phyloP scores from a whole-genome alignment of 345 rosid species.

The Reutealis trisperma region DNA sequence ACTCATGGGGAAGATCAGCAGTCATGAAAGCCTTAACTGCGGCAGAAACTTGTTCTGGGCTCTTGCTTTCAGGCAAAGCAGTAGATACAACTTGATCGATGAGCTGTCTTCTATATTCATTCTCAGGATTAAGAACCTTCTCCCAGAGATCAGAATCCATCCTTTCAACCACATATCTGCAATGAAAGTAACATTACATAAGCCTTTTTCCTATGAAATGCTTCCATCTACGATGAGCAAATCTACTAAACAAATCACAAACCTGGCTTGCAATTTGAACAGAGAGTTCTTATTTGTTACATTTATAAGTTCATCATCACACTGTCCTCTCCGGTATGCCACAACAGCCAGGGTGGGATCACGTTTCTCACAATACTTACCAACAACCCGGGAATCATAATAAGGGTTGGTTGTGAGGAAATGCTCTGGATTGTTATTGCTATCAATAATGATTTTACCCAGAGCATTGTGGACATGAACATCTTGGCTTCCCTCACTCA shows the following conservation, averaged over 20 bases:
- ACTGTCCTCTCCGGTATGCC: constrained; percentile 95
- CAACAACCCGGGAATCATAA: constrained; percentile 96
- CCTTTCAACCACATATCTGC: constrained; percentile 97
- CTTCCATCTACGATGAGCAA: constrained; percentile 5
- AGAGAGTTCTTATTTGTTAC: constrained; percentile 96
- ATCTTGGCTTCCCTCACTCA: constrained; percentile 99
- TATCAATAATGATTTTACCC: constrained; percentile 98
- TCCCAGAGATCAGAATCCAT: constrained; percentile 99
- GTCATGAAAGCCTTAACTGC: constrained; percentile 89
- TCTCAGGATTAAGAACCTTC: constrained; percentile 85
- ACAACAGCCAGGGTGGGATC: constrained; percentile 99
- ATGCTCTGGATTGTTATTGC: constrained; percentile 99
- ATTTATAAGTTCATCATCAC: constrained; percentile 94
- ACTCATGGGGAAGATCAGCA: constrained; percentile 78
- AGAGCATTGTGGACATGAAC: constrained; percentile 98
- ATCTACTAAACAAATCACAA: constrained; percentile 21
- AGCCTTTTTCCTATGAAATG: constrained; percentile 14
- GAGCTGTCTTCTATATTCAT: constrained; percentile 84
- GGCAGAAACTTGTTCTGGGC: constrained; percentile 83
- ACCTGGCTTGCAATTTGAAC: constrained; percentile 99
- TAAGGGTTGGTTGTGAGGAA: constrained; percentile 98
- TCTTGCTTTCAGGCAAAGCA: constrained; percentile 92
- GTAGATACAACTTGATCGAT: constrained; percentile 98
- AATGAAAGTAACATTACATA: constrained; percentile 26
- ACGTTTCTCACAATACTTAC: constrained; percentile 99